Evolutionary conservation across 805 yeast genomes (phyloP), one percentile per base, ranked within the genome.

Genomic region (Pichia manshurica): DNA sequence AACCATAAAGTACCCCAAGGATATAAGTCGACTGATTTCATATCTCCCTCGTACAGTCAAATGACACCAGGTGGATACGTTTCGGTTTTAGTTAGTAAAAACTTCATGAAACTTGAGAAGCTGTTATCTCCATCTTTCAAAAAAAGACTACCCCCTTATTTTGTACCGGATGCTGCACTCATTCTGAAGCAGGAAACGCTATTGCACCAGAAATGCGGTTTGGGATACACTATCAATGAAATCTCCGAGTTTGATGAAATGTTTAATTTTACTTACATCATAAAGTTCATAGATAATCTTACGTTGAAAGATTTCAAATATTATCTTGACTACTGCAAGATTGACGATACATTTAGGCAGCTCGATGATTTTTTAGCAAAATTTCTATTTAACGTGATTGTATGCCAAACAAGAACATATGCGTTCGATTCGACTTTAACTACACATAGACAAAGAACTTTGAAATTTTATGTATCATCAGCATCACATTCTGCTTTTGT

Each of bases 381-480:
- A 12, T 16, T 38, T 20, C 8, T 47, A 5, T 37, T 23, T 9
- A 42, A 47, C 17, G 19, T 39, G 1, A 38, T 47, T 20, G 42
- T 38, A 2, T 12, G n/a, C 8, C 13, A 32, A 25, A 32, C 44
- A 3, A 38, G 33, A 31, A 16, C 5, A 16, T 47, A 47, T 34
- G 16, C 32, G 29, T 43, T 21, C 15, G 33, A 47, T 29, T 15
- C 34, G 8, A 43, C 16, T 0, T 28, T 47, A 17, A 33, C 17
- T 20, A 37, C 28, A 15, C 44, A 39, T 29, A 39, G 29, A 12
- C 21, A 34, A 5, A 38, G 22, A 25, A 7, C 29, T 16, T 22
- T 47, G 13, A 47, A 47, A 31, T 43, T 47, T 16, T 47, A 47
- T 34, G 19, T 32, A 4, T 35, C 50, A n/a, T 44, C 39, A 2